Conservation (phyloP, 2,329 filamentous ascomycete genomes). For the Cordyceps javanica region DNA sequence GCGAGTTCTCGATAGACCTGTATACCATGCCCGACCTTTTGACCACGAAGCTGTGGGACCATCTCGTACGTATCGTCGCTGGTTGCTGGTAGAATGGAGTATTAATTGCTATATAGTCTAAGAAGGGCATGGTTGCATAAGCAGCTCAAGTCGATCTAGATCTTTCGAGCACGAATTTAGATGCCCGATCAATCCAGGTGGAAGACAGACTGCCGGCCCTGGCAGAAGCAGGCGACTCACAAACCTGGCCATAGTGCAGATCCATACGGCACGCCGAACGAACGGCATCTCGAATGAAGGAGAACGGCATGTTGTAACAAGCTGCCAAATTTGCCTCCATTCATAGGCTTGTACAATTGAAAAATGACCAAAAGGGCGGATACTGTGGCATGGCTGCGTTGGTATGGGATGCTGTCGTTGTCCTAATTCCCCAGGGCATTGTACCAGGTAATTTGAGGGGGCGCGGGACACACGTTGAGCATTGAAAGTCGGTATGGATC, state of each 20-base stretch:
- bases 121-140: slow-evolving; percentile 35
- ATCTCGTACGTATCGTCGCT: slow-evolving; percentile 44
- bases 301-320: neutral
- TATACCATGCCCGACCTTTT: slow-evolving; percentile 91
- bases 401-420: neutral
- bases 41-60: slow-evolving; percentile 94
- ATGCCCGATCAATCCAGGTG: neutral
- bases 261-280: neutral
- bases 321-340: neutral
- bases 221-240: neutral
- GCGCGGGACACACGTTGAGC: neutral
- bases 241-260: neutral
- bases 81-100: neutral
- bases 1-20: slow-evolving; percentile 96
- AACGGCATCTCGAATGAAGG: neutral
- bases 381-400: neutral
- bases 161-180: neutral
- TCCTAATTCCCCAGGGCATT: neutral
- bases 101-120: slow-evolving; percentile 24
- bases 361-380: neutral
- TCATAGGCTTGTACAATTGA: neutral
- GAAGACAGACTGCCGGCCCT: neutral
- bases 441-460: neutral
- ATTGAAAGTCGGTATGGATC: neutral
- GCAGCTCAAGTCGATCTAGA: neutral